Evolutionary conservation across 2,329 filamentous ascomycete species (phyloP).

Genomic region (Botrytis porri): DNA sequence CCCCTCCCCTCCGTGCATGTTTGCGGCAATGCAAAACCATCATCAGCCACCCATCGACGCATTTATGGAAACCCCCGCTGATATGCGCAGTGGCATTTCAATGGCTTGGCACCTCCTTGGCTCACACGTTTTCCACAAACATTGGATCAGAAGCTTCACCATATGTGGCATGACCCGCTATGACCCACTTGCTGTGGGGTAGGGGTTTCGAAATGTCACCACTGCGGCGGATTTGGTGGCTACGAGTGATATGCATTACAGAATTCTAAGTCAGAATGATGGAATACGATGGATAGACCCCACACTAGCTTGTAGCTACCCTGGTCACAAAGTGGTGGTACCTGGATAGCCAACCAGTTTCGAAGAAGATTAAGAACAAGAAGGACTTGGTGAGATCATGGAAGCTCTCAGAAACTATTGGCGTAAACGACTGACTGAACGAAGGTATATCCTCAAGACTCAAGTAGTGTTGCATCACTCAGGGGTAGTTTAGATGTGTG

Average conservation of each 20-base stretch:
- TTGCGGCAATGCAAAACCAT: not conserved
- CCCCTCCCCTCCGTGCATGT: conserved; percentile 11
- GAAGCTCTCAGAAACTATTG: not conserved
- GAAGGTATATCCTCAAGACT: not conserved
- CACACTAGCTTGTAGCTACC: conserved; percentile 11
- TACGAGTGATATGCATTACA: conserved; percentile 6
- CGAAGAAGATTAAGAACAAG: not conserved
- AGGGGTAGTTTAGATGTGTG: too few species aligned
- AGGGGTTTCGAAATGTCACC: not conserved
- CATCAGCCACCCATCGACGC: conserved; percentile 6
- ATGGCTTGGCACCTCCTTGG: conserved; percentile 8
- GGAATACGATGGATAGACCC: not conserved
- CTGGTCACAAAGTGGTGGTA: not conserved
- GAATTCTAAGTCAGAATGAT: not conserved
- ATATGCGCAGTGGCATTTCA: not conserved
- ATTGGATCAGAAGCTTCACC: conserved; percentile 14
- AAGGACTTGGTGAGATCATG: not conserved
- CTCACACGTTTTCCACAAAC: conserved; percentile 13
- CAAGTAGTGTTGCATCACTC: not conserved
- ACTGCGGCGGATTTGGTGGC: conserved; percentile 1
- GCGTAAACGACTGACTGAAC: not conserved
- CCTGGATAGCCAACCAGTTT: not conserved
- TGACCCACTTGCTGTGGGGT: conserved; percentile 2
- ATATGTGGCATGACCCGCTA: not conserved
- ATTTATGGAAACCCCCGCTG: conserved; percentile 5